These are phyloP conservation scores for Hordeum pubiflorum DNA, from an alignment of 202 grass and related monocot genomes.

Conservation along the genomic window DNA sequence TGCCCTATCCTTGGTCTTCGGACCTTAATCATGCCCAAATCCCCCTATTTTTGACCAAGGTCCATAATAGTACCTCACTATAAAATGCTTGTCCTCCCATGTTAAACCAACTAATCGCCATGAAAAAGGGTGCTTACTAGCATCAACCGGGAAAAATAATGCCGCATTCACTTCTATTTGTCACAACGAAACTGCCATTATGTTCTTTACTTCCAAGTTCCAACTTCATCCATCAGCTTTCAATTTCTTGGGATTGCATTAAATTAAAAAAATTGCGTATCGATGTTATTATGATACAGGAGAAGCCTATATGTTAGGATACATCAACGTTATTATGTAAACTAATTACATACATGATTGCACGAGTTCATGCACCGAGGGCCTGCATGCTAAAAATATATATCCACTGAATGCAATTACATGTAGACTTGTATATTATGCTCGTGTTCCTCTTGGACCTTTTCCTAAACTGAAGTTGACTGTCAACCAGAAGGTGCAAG, in stretches of 20 bases:
- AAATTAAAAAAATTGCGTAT: neutral
- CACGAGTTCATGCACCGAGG: neutral
- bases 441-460: neutral
- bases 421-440: neutral
- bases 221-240: neutral
- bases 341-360: neutral
- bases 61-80: neutral
- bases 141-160: neutral
- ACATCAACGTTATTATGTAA: neutral
- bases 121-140: neutral
- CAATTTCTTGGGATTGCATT: neutral
- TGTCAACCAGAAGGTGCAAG: neutral
- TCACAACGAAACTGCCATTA: neutral
- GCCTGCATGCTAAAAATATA: neutral
- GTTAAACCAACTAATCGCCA: neutral
- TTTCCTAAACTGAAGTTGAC: neutral
- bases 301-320: neutral
- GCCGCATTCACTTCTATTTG: neutral
- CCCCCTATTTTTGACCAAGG: neutral
- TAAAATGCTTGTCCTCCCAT: neutral
- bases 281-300: neutral
- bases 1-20: neutral
- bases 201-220: neutral
- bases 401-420: neutral
- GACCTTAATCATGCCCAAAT: neutral